Base-by-base conservation (phyloP, 441 rosid genomes). In the Metrosideros polymorpha region DNA sequence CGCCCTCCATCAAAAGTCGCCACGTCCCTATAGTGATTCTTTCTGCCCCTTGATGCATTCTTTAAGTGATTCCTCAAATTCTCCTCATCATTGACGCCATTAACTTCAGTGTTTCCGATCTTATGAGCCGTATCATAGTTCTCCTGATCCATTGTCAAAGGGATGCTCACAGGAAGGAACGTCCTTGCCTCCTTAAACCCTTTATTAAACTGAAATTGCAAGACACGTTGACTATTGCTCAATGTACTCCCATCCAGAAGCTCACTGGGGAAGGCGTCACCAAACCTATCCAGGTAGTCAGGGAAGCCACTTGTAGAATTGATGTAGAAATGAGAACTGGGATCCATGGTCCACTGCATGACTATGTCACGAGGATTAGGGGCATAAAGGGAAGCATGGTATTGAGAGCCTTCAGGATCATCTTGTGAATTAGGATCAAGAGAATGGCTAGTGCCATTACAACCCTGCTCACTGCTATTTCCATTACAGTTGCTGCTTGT, bases 141-240 rank as follows among this genome's bases (percentile, higher is more conserved):
- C 51, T 87, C 93, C 79, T 87, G 52, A 88, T 91, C 88, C 42
- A 86, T 83, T 9, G 84, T 47, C 66, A 89, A 39, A 49, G 84
- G 90, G 85, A 45, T 86, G 55, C 83, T 84, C 59, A 50, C 77
- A 42, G 93, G 94, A 88, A 92, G 93, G 86, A 92, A 92, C 89
- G 91, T 91, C 71, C 91, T 90, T 17, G 95, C 93, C 91, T 91
- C 95, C 89, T 93, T 94, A 54, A 90, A 50, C 49, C 93, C 94
- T 87, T 85, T 93, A 59, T 90, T 86, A 86, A 90, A 92, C 88
- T 91, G 94, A 89, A 93, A 75, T 9, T 91, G 95, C 89, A 93
- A 54, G 14, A 91, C 35, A 47, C 94, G 91, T n/a, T 93, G 90
- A 50, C 47, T 32, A 63, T 93, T 85, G 57, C 87, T 89, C 55